phyloP scores from a whole-genome alignment of 2,329 filamentous ascomycete species.

The Cucurbitaria berberidis region DNA sequence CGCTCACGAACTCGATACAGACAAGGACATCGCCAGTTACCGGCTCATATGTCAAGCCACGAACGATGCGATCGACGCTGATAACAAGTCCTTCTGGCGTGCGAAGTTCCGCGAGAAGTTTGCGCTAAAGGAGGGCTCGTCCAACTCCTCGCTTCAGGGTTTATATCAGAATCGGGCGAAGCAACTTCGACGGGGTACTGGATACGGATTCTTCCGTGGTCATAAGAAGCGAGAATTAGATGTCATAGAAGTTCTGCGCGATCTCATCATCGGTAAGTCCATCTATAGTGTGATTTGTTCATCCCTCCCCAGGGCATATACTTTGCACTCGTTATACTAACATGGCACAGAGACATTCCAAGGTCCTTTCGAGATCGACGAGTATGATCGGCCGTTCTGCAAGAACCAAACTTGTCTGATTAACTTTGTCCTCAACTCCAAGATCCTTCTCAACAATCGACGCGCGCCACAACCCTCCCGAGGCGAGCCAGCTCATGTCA shows the following conservation, averaged over 20 bases:
- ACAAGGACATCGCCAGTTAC: constrained; percentile 54
- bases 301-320: neutral
- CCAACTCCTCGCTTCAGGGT: constrained; percentile 42
- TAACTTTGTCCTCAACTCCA: constrained; percentile 40
- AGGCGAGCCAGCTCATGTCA: constrained; percentile 8
- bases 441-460: constrained; percentile 33
- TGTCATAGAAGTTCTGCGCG: constrained; percentile 48
- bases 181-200: constrained; percentile 25
- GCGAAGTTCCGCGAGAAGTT: constrained; percentile 51
- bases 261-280: constrained; percentile 55
- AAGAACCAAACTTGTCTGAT: constrained; percentile 43
- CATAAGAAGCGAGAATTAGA: constrained; percentile 34
- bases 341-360: constrained; percentile 40
- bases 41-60: constrained; percentile 49
- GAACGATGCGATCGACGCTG: constrained; percentile 49
- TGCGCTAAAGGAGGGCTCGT: constrained; percentile 37
- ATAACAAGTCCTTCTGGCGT: constrained; percentile 56
- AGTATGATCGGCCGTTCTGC: constrained; percentile 33
- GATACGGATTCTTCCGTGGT: constrained; percentile 28
- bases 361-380: constrained; percentile 17
- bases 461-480: constrained; percentile 18
- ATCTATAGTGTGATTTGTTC: neutral
- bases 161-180: constrained; percentile 44
- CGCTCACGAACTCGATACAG: constrained; percentile 45
- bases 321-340: neutral